phyloP scores from a whole-genome alignment of 148 eudicot species.

The Agrostemma githago region DNA sequence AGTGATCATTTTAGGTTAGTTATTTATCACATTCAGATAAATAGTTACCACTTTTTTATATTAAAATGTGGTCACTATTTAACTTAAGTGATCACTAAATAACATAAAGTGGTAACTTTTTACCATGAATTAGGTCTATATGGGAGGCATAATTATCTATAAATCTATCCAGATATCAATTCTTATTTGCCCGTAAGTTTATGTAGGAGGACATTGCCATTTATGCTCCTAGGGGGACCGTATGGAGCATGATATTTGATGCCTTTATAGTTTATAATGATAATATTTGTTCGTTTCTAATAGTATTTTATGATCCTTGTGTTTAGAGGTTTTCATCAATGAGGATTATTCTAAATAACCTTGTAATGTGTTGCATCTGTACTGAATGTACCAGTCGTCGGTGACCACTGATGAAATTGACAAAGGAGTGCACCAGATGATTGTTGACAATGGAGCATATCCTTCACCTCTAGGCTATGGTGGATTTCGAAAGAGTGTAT shows the following conservation, averaged over 20 bases:
- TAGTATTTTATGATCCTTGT: not conserved
- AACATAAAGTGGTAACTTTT: too few relatives aligned
- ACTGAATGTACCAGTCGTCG: conserved; percentile 57
- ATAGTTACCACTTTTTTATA: too few relatives aligned
- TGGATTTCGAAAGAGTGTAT: conserved; percentile 94
- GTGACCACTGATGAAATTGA: conserved; percentile 96
- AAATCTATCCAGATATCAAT: too few relatives aligned
- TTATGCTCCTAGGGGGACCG: not conserved
- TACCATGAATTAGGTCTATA: too few relatives aligned
- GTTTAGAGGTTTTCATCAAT: not conserved
- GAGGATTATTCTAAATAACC: not conserved
- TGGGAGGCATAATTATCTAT: too few relatives aligned
- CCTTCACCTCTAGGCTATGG: conserved; percentile 98
- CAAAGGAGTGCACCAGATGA: conserved; percentile 92
- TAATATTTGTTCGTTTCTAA: not conserved
- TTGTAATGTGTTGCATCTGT: not conserved
- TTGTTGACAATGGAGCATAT: conserved; percentile 93
- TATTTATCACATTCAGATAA: too few relatives aligned
- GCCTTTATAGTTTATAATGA: too few relatives aligned
- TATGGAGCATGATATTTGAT: not conserved
- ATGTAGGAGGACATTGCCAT: not conserved
- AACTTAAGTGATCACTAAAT: too few relatives aligned
- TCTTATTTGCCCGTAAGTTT: not conserved
- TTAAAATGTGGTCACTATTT: too few relatives aligned
- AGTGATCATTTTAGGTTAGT: too few relatives aligned